Base-by-base conservation (phyloP, 257 asterid genomes). In the Solanum bulbocastanum region DNA sequence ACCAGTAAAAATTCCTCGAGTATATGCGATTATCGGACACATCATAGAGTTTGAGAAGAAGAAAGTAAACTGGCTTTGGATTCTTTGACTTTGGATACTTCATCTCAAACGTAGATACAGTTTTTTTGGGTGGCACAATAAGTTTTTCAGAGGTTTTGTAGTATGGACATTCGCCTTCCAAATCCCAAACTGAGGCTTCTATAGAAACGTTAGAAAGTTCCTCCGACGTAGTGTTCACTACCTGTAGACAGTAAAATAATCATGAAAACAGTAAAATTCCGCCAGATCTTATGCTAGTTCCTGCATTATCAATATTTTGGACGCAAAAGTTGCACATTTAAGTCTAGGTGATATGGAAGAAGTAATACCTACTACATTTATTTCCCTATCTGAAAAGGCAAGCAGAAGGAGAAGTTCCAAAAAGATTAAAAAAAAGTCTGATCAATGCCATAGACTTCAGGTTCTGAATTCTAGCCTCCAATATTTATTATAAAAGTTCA, bases 1-100 rank as follows among this genome's bases (percentile, higher is more conserved):
- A 88, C 99, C 99, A 97, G 88, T 97, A 97, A n/a, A 97, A 95
- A 94, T 97, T 97, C 88, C 99, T 91, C 3, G 99, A 95, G 69
- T 95, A 35, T 90, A 96, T 91, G 92, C 92, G 78, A 49, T 93
- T 3, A 71, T 94, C 96, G 16, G 94, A 91, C 33, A 85, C 87
- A 33, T 88, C 93, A 65, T 94, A 94, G 60, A 97, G 98, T 87
- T 97, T 97, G 15, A 97, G 98, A 42, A 97, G 98, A 86, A 97
- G 99, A 88, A 97, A 97, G 88, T 97, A 97, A 81, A 94, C 96
- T 2, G 96, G 98, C 88, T 90, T 87, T 3, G 98, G 93, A 84
- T 92, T 92, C 87, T 92, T 88, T 18, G 95, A 95, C 95, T 93
- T 93, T 0, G 97, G 97, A 89, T 97, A 96, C 78, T 88, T 91